Base-by-base conservation (phyloP, 176 grass and related monocot genomes). In the Oryza nivara region DNA sequence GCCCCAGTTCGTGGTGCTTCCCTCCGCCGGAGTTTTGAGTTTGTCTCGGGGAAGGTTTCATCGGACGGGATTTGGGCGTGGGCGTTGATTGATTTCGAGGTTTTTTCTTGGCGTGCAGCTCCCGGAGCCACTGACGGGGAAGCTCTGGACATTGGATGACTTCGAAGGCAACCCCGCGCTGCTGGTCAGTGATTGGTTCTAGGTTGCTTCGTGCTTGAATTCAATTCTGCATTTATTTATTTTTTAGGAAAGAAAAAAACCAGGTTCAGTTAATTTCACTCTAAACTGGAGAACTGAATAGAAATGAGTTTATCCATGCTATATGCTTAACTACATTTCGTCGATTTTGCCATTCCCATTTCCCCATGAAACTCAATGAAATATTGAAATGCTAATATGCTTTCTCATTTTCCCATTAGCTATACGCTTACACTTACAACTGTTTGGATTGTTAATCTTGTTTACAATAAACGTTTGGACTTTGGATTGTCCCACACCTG, bases 121-220 rank as follows among this genome's bases (percentile, higher is more conserved):
- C 68, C 87, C 85, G 4, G 95, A 97, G 91, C 95, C 95, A 15
- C 58, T 95, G 76, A 93, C 92, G 0, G 91, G 92, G 34, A 95
- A 90, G 36, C 65, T 88, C 36, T 94, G 92, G 86, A 97, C 89
- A 45, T 52, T 97, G 91, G 92, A 97, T 72, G 92, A 95, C 84
- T 95, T 95, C 47, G 90, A 93, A n/a, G 86, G 74, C 16, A 87
- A 67, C 78, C 85, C 91, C 79, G 91, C 90, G n/a, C 72, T 97
- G 51, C 78, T 97, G 85, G 95, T 97, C 67, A 83, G 83, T 35
- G 3, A 25, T 1, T 38, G 36, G 5, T 32, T 74, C 9, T 48
- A 22, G 30, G 72, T 51, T 68, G 8, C 32, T 80, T 4, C 15
- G 20, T 60, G 12, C 68, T 72, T 3, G 70, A 81, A 35, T 22